Evolutionary conservation across 169 alveolate genomes (phyloP), one percentile per base, ranked within the genome.

Genomic region (Eimeria sp.): DNA sequence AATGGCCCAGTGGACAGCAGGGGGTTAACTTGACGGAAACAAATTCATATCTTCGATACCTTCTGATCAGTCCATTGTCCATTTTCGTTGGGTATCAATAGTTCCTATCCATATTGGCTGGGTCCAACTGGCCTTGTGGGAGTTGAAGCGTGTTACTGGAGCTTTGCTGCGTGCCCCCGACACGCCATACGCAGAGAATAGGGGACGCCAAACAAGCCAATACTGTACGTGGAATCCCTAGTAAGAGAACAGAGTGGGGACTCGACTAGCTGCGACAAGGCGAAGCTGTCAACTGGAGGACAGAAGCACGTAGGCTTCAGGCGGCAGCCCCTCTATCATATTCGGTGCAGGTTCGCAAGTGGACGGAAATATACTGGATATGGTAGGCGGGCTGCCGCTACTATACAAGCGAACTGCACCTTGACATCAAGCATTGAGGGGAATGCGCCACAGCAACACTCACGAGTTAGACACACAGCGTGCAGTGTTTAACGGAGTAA

Each of bases 1-100:
- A 40, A 40, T 33, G 56, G 83, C 83, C 83, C 58, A 74, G 83
- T 74, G 83, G 83, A 33, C 83, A 74, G 33, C 18, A 30, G 33
- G 52, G 20, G 33, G 49, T 43, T 43, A 43, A 43, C 4, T 10
- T 54, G 30, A 74, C 37, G 43, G 40, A 74, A 33, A 40, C 56
- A 2, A 11, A 40, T 40, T 40, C 83, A 37, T 6, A 4, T 74
- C 46, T 4, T 20, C 33, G 54, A 33, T 33, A 9, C 37, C 9
- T 27, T 64, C 2, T 37, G 8, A 18, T 13, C 14, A 0, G 30
- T 33, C 27, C n/a, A 27, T 33, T 33, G 46, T 13, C 37, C 37
- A 8, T 49, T 9, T 68, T 11, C 1, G 13, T 20, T 2, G 78
- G 78, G 2, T 0, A 13, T 25, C 13, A 68, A 68, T 1, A 6